Base-by-base conservation (phyloP, 345 rosid species). In the Lepidium africanum region DNA sequence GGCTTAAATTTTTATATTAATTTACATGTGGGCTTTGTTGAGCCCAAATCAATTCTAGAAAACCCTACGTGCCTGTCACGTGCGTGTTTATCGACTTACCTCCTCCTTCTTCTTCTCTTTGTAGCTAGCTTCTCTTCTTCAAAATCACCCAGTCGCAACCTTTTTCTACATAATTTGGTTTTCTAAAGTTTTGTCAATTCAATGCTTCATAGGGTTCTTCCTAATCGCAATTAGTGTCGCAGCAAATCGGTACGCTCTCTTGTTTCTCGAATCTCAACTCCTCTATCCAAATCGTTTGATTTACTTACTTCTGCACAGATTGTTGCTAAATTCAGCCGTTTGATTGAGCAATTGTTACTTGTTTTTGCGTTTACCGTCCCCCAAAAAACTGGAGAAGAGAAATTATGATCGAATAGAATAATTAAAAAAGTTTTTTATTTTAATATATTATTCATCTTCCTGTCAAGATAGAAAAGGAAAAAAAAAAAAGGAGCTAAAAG, bases 21-120 rank as follows among this genome's bases (percentile, higher is more conserved):
- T 13, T 43, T 0, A 15, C 0, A 32, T 58, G 67, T 58, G 73
- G 67, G 66, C 73, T 17, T 69, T 1, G 0, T 25, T 25, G 1
- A 19, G 67, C 67, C 74, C 60, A 59, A 49, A 6, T 9, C 0
- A 2, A 65, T 32, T 1, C 4, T 60, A 30, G 10, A 73, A n/a
- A n/a, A 59, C 61, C 72, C 72, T 73, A 65, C 77, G 57, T 16
- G 76, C 66, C 65, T 73, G 12, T 40, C 76, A 73, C 76, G 71
- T 72, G 60, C 32, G 32, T 48, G 75, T n/a, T 43, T 10, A 71
- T 21, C 46, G 21, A 37, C 57, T 12, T 40, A 5, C 60, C 66
- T 16, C 39, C 50, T 10, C 9, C 48, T 16, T 45, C 47, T 2
- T 13, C 17, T 13, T 59, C 39, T 47, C 21, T 17, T 5, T 1